Evolutionary conservation across 192 early-diverging fungal species (phyloP).

Genomic region (Podila minutissima): DNA sequence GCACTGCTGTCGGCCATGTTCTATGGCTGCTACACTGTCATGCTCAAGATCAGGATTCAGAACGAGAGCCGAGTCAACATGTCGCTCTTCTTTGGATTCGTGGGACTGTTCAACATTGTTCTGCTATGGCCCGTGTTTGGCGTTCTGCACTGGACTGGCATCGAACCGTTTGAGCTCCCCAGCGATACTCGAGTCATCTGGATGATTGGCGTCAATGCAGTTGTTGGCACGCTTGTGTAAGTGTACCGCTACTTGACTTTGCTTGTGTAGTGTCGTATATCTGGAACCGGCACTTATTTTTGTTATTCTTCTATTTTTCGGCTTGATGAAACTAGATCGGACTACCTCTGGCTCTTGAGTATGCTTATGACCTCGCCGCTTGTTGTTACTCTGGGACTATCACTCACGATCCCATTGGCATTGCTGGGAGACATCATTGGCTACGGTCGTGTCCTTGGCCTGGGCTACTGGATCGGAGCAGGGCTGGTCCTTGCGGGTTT

Average conservation of each 20-base stretch:
- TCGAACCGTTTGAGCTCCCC: conserved; percentile 77
- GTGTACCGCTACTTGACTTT: background rate
- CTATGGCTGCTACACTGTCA: conserved; percentile 80
- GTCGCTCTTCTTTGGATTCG: conserved; percentile 83
- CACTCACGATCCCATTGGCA: conserved; percentile 68
- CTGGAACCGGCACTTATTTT: background rate
- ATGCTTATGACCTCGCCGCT: conserved; percentile 87
- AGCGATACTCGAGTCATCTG: conserved; percentile 58
- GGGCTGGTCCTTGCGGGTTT: conserved; percentile 73
- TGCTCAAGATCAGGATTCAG: conserved; percentile 75
- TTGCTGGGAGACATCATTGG: conserved; percentile 73
- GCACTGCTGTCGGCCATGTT: conserved; percentile 78
- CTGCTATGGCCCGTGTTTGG: conserved; percentile 74
- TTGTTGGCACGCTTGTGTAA: conserved; percentile 82
- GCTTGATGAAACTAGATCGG: conserved; percentile 57
- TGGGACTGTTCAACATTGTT: conserved; percentile 76
- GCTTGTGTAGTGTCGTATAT: background rate
- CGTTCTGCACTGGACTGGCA: conserved; percentile 64
- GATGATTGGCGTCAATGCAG: conserved; percentile 76
- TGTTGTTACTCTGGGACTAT: conserved; percentile 80
- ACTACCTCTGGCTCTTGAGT: conserved; percentile 80
- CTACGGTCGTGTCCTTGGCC: conserved; percentile 62
- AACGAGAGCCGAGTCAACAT: conserved; percentile 75
- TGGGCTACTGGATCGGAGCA: conserved; percentile 73
- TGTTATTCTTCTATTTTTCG: background rate